Conservation (phyloP, 208 protist genomes). For the Borovskyia barvae region DNA sequence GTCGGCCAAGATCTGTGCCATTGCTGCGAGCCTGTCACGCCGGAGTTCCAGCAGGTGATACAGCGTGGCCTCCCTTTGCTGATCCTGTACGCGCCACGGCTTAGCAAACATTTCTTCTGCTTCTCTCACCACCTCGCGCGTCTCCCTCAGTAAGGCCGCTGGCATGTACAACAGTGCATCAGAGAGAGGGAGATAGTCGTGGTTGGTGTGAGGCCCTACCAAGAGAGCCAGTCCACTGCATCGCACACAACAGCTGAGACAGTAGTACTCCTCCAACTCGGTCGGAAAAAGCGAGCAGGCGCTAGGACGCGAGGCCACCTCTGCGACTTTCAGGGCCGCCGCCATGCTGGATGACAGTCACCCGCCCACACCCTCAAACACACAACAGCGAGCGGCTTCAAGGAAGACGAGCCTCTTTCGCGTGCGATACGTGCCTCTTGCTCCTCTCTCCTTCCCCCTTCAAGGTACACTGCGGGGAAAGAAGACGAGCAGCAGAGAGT, state of each 20-base stretch:
- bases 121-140: slow-evolving; percentile 21
- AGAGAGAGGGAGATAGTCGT: slow-evolving; percentile 50
- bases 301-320: neutral
- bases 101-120: slow-evolving; percentile 39
- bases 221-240: slow-evolving; percentile 55
- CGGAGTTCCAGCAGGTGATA: slow-evolving; percentile 28
- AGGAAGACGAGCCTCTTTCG: too few species aligned
- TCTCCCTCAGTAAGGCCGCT: slow-evolving; percentile 40
- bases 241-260: slow-evolving; percentile 45
- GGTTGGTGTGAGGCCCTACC: slow-evolving; percentile 67
- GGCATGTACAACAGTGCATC: slow-evolving; percentile 53
- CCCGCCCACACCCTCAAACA: too few species aligned
- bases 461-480: too few species aligned
- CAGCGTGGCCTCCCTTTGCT: slow-evolving; percentile 27
- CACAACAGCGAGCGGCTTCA: too few species aligned
- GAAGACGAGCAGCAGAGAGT: too few species aligned
- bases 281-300: slow-evolving; percentile 21
- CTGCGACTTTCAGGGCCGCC: too few species aligned
- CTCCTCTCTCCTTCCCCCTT: too few species aligned
- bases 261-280: slow-evolving; percentile 54
- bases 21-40: slow-evolving; percentile 20
- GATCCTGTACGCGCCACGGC: slow-evolving; percentile 32
- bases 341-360: too few species aligned
- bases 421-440: too few species aligned
- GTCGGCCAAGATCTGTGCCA: slow-evolving; percentile 42